Conservation (phyloP, 768 basidiomycete genomes). For the Boletus tomentosulus region DNA sequence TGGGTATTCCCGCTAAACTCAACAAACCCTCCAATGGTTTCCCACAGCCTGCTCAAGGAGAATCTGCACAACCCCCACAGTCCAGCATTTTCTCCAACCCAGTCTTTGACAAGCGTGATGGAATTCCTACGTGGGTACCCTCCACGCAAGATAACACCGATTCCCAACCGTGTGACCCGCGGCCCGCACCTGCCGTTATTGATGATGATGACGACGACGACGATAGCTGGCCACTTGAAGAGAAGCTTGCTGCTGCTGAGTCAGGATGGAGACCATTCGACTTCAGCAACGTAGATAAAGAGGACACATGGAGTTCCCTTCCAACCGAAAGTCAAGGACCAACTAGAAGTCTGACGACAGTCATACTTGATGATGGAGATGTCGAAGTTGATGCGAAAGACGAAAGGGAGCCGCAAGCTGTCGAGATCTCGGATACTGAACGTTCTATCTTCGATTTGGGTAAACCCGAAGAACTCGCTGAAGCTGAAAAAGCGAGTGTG, state of each 20-base stretch:
- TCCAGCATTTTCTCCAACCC: constrained; percentile 49
- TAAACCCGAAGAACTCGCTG: constrained; percentile 39
- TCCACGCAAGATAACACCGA: constrained; percentile 51
- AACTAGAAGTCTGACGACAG: constrained; percentile 21
- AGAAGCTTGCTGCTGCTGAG: constrained; percentile 51
- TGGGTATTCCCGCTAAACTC: constrained; percentile 40
- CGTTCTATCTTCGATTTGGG: constrained; percentile 27
- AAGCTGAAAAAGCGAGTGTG: constrained; percentile 36
- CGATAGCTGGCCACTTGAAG: constrained; percentile 75
- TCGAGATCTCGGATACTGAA: constrained; percentile 37
- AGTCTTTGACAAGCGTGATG: constrained; percentile 47
- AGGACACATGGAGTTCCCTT: constrained; percentile 70
- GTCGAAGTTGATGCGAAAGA: constrained; percentile 9
- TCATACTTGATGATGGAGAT: constrained; percentile 9
- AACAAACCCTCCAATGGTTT: constrained; percentile 23
- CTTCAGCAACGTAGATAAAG: constrained; percentile 52
- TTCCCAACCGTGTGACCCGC: constrained; percentile 30
- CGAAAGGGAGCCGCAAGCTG: constrained; percentile 12
- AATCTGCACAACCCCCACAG: constrained; percentile 50
- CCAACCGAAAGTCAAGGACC: constrained; percentile 53
- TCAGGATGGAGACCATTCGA: constrained; percentile 61
- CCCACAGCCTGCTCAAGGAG: constrained; percentile 21
- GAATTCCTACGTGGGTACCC: constrained; percentile 50
- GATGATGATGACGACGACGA: constrained; percentile 49
- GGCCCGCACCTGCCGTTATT: neutral